These are phyloP conservation scores for Penicillium riverlandense DNA, from an alignment of 495 filamentous ascomycete genomes.

Conservation along the genomic window DNA sequence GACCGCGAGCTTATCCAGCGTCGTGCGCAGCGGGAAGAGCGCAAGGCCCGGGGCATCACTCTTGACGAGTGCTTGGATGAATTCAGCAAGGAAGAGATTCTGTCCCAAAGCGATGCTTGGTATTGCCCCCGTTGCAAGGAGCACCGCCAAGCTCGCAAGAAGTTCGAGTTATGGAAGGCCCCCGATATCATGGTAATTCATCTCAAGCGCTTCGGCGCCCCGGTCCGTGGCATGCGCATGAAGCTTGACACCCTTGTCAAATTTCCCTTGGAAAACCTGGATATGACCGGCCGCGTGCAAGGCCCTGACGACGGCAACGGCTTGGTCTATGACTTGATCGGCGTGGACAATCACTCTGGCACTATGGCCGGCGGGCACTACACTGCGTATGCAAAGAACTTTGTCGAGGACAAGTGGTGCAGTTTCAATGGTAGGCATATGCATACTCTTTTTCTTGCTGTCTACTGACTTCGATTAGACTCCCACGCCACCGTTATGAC, in stretches of 20 bases:
- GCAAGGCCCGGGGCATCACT: slow-evolving; percentile 66
- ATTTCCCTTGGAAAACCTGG: slow-evolving; percentile 82
- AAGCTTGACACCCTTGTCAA: slow-evolving; percentile 90
- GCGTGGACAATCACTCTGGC: slow-evolving; percentile 91
- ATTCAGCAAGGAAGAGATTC: slow-evolving; percentile 82
- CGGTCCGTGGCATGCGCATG: slow-evolving; percentile 59
- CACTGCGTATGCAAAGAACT: slow-evolving; percentile 89
- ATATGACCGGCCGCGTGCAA: slow-evolving; percentile 72
- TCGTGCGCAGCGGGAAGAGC: slow-evolving; percentile 48
- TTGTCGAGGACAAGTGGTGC: slow-evolving; percentile 77
- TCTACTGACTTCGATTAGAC: slow-evolving; percentile 46
- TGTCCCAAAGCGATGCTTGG: slow-evolving; percentile 94
- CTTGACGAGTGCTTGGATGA: slow-evolving; percentile 91
- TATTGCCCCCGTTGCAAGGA: slow-evolving; percentile 95
- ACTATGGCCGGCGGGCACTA: slow-evolving; percentile 92
- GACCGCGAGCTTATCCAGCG: slow-evolving; percentile 63
- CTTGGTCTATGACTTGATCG: slow-evolving; percentile 85
- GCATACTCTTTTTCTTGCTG: slow-evolving; percentile 1
- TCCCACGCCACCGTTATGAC: slow-evolving; percentile 50
- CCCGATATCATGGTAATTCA: slow-evolving; percentile 94
- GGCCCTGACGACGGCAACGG: slow-evolving; percentile 69
- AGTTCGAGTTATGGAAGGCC: slow-evolving; percentile 91
- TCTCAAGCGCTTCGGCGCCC: slow-evolving; percentile 84
- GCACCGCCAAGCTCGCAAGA: slow-evolving; percentile 84
- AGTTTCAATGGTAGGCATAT: slow-evolving; percentile 77